Conservation (phyloP, 805 yeast species). For the Candida pseudofarinosa region DNA sequence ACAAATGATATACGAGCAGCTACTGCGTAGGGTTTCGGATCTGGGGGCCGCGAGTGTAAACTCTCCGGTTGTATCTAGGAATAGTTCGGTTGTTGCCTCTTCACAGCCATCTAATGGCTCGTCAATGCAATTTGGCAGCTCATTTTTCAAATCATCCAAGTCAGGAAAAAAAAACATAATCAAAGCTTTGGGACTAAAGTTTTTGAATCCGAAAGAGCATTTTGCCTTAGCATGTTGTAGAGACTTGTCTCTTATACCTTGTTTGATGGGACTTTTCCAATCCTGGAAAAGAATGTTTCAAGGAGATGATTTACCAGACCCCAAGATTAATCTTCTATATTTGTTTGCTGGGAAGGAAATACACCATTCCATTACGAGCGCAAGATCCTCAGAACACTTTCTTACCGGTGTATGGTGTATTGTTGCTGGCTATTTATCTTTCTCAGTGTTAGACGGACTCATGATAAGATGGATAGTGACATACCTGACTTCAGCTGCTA, state of each 20-base stretch:
- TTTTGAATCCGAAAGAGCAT: conserved; percentile 73
- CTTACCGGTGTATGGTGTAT: conserved; percentile 90
- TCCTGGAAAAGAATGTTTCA: conserved; percentile 38
- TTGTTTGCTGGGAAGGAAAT: background rate
- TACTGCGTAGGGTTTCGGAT: conserved; percentile 3
- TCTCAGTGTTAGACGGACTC: conserved; percentile 79
- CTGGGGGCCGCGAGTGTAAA: background rate
- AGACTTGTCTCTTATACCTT: conserved; percentile 69
- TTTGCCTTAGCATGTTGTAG: conserved; percentile 72
- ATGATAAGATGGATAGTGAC: conserved; percentile 94
- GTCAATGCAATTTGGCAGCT: background rate
- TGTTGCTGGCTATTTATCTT: conserved; percentile 81
- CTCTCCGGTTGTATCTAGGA: background rate
- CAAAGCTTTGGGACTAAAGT: conserved; percentile 63
- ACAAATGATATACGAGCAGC: conserved; percentile 28
- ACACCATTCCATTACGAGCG: conserved; percentile 41
- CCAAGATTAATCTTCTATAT: conserved; percentile 9
- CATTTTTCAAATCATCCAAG: background rate
- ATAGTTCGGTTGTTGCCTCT: conserved; percentile 2
- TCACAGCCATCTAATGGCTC: background rate
- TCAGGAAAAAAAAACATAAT: conserved; percentile 18
- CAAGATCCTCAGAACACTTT: conserved; percentile 72
- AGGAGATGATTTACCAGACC: conserved; percentile 5
- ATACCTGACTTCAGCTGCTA: conserved; percentile 84
- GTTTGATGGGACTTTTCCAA: conserved; percentile 50